A percentile compares a stretch with the other conserved stretches of the same genome.
Evolutionary conservation across 345 rosid species (phyloP).

Genomic region (Noccaea caerulescens): DNA sequence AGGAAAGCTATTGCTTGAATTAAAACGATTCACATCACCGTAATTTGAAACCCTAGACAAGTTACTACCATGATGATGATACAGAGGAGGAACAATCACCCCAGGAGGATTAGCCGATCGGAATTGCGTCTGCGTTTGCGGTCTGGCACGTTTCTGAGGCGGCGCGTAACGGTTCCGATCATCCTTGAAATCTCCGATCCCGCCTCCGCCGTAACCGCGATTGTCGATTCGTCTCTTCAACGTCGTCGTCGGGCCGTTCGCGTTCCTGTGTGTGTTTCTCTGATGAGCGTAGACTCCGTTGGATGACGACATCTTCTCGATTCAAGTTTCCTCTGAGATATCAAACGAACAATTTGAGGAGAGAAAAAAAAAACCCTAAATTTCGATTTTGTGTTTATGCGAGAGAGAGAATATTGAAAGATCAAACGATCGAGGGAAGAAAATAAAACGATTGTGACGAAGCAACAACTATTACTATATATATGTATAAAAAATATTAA

Average conservation of each 20-base stretch:
- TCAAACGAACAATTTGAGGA: background rate
- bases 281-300: slow-evolving; percentile 8
- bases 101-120: slow-evolving; percentile 4
- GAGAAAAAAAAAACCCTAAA: background rate
- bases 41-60: slow-evolving; percentile 43
- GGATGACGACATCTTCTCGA: slow-evolving; percentile 29
- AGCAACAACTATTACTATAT: background rate
- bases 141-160: slow-evolving; percentile 37
- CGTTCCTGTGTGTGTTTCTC: slow-evolving; percentile 28
- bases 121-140: slow-evolving; percentile 18
- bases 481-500: background rate
- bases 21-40: slow-evolving; percentile 33
- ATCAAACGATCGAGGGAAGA: background rate
- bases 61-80: slow-evolving; percentile 29
- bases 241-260: background rate
- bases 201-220: background rate
- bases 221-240: slow-evolving; percentile 36
- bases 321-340: background rate
- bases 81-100: slow-evolving; percentile 4
- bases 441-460: background rate
- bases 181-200: slow-evolving; percentile 5
- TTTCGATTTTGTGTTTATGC: slow-evolving; percentile 16
- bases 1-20: slow-evolving; percentile 26
- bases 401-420: background rate
- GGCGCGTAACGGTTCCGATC: slow-evolving; percentile 26